Conservation (phyloP, 192 early-diverging fungal genomes). For the Coemansia sp. region DNA sequence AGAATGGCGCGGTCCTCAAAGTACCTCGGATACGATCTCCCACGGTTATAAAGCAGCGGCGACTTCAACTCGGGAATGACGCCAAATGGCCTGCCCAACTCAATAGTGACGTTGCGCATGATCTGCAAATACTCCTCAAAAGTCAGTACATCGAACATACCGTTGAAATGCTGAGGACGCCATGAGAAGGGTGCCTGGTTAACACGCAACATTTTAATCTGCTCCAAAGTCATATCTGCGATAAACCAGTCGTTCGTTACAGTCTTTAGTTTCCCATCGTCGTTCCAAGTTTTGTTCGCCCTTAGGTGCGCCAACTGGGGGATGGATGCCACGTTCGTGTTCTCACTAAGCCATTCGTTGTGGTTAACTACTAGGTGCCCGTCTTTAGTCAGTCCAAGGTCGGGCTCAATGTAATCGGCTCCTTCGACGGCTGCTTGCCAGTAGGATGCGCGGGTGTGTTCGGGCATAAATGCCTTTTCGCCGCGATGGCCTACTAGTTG, state of each 20-base stretch:
- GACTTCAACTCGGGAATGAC: constrained; percentile 56
- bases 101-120: constrained; percentile 33
- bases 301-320: constrained; percentile 28
- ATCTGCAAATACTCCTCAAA: constrained; percentile 53
- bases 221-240: constrained; percentile 42
- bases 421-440: constrained; percentile 54
- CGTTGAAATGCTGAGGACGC: constrained; percentile 50
- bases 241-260: constrained; percentile 52
- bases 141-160: constrained; percentile 39
- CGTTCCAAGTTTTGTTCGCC: constrained; percentile 38
- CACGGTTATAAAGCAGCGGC: constrained; percentile 42
- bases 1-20: constrained; percentile 55
- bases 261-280: constrained; percentile 7
- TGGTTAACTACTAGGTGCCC: constrained; percentile 54
- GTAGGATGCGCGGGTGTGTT: constrained; percentile 49
- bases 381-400: constrained; percentile 48
- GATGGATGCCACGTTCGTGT: constrained; percentile 36
- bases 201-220: constrained; percentile 34
- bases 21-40: constrained; percentile 31
- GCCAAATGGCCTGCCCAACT: constrained; percentile 39
- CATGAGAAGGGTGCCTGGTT: constrained; percentile 37
- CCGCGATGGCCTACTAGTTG: constrained; percentile 51
- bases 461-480: constrained; percentile 57
- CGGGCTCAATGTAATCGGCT: constrained; percentile 54
- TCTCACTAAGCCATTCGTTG: constrained; percentile 52